Base-by-base conservation (phyloP, 2,329 filamentous ascomycete species). In the Phoma herbarum region DNA sequence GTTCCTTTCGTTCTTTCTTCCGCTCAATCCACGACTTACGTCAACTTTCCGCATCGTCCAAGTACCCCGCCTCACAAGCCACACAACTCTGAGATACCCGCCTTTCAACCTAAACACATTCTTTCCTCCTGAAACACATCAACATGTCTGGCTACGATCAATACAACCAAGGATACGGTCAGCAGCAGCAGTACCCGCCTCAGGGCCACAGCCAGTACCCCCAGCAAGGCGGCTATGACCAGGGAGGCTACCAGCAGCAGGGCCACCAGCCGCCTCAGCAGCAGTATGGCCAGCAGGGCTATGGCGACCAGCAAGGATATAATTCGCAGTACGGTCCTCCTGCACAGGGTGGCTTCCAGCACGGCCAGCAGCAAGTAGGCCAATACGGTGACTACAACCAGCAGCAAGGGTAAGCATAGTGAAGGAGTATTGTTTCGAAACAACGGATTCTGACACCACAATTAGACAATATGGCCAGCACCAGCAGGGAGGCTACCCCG, bases 101-200 rank as follows among this genome's bases (percentile, higher is more conserved):
- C 39, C 45, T 49, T 20, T 42, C 39, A 14, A 42, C 31, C 29
- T 43, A 49, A 23, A 52, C 20, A 16, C 22, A 12, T 28, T 35
- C 42, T n/a, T 33, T 20, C 1, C 22, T 25, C 16, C 14, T 42
- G 47, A 44, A 10, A 49, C 39, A 26, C 35, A 52, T 28, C 64
- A 74, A 35, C 57, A 85, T 85, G 83, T 84, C 82, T 16, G 82
- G 82, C 58, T 84, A 85, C 77, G 78, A 82, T 62, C 76, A 80
- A 56, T 78, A 79, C 63, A 69, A 72, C 64, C 74, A 76, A 29
- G 69, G 69, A 45, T 68, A 74, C 62, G 67, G 72, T 42, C 64
- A 71, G 46, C 61, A 70, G 49, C 72, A 78, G 60, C 73, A 77
- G 45, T 76, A 77, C 61, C 73, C 74, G 8, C 71, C 72, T 1